A percentile compares a stretch with the other conserved stretches of the same genome.
Conservation (phyloP, 2,329 filamentous ascomycete species). For the Ophiocordyceps sinensis region DNA sequence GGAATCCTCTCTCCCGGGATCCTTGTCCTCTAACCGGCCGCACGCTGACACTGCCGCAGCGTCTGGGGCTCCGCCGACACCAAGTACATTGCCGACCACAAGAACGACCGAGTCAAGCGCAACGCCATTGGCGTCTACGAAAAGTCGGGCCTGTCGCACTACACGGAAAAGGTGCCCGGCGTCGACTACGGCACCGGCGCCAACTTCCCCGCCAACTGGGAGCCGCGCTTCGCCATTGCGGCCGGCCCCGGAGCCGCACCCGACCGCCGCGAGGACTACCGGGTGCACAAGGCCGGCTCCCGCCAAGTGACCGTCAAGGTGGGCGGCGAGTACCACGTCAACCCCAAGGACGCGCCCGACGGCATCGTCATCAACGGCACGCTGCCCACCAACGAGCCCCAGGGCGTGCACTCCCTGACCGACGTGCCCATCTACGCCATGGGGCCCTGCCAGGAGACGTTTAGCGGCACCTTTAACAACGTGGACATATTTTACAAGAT, state of each 20-base stretch:
- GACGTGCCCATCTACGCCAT: conserved; percentile 66
- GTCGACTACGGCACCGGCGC: conserved; percentile 58
- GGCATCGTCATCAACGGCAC: conserved; percentile 69
- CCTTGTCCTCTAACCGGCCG: no score
- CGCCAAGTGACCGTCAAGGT: conserved; percentile 44
- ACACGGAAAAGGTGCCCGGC: conserved; percentile 42
- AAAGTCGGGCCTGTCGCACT: conserved; percentile 61
- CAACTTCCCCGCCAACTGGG: conserved; percentile 74
- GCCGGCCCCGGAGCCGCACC: conserved; percentile 57
- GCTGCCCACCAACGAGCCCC: conserved; percentile 42
- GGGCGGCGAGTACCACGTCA: conserved; percentile 46
- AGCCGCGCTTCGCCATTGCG: conserved; percentile 69
- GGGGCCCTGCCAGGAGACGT: conserved; percentile 66
- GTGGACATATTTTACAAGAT: conserved; percentile 66
- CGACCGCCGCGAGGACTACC: conserved; percentile 64
- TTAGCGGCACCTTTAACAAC: conserved; percentile 57
- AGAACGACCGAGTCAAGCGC: conserved; percentile 57
- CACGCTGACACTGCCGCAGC: conserved; percentile 9
- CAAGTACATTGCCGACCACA: conserved; percentile 53
- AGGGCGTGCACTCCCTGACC: conserved; percentile 65
- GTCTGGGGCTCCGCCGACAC: conserved; percentile 75
- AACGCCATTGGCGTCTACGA: conserved; percentile 60
- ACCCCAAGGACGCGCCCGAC: conserved; percentile 47
- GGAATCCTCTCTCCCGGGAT: no score
- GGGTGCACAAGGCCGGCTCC: conserved; percentile 51